Base-by-base conservation (phyloP, 306 rosid genomes). In the Quercus variabilis region DNA sequence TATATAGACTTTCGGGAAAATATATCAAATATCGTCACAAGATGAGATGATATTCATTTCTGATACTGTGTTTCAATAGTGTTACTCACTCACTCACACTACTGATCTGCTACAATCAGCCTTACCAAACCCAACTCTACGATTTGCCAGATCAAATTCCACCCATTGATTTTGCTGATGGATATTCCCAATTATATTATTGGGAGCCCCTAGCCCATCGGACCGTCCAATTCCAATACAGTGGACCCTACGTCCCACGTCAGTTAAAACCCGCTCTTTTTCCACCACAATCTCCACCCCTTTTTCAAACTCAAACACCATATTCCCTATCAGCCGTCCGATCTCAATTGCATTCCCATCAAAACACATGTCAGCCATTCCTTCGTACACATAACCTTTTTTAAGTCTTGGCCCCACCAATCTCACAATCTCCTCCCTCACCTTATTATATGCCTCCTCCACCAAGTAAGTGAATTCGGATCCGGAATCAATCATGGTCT, bases 131-230 rank as follows among this genome's bases (percentile, higher is more conserved):
- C 99, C 99, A 0, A 95, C 76, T 74, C 92, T 86, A 1, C 78
- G 90, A 71, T 83, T 86, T 1, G 72, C 83, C 1, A 92, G 55
- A 83, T 95, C 99, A 43, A 90, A 95, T 58, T 95, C 99, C 23
- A 95, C 94, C 99, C 99, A 95, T 1, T 80, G 78, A 83, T 90
- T 91, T 43, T 89, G 95, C 74, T 95, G 99, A 73, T 95, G 98
- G 26, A 90, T 54, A 70, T 91, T 95, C 0, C 99, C 99, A 1
- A 95, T 89, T 25, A 95, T 90, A 80, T 91, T 95, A n/a, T 93
- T 85, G 7, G 87, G 90, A 5, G 90, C 84, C 20, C 99, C 97
- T 19, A 95, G 79, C 90, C 83, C 80, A 5, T 67, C 90, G 0
- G 99, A 91, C 84, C 90, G 92, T 35, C 99, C 99, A 7, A 95